Evolutionary conservation across 176 grass and related monocot species (phyloP).

Genomic region (Oryza brachyantha): DNA sequence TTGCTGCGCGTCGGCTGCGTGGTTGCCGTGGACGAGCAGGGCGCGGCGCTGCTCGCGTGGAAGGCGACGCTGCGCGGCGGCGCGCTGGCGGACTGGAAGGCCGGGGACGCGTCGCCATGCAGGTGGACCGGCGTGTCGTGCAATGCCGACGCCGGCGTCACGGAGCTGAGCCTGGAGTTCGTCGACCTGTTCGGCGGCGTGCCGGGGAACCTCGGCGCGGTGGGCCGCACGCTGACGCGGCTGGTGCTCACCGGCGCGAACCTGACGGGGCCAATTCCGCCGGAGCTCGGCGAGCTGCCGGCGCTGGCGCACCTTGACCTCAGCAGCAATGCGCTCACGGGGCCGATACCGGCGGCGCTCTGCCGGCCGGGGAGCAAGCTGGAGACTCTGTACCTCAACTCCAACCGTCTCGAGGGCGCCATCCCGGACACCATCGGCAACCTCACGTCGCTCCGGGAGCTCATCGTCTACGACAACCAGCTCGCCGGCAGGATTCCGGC

Average conservation of each 20-base stretch:
- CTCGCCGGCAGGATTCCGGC: conserved; percentile 60
- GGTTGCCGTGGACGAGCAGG: conserved; percentile 54
- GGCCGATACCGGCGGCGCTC: conserved; percentile 43
- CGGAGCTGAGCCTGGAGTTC: conserved; percentile 53
- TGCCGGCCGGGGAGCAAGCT: conserved; percentile 63
- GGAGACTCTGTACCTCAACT: conserved; percentile 50
- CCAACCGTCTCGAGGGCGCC: conserved; percentile 61
- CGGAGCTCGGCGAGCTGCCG: conserved; percentile 42
- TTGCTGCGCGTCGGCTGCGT: conserved; percentile 20
- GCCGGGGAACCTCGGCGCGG: conserved; percentile 44
- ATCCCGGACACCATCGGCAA: conserved; percentile 61
- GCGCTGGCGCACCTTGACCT: conserved; percentile 58
- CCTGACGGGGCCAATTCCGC: conserved; percentile 60
- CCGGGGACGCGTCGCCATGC: conserved; percentile 48
- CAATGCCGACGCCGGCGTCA: conserved; percentile 40
- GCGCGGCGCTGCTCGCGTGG: conserved; percentile 64
- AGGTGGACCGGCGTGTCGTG: conserved; percentile 68
- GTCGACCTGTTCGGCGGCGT: conserved; percentile 54
- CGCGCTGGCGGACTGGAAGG: conserved; percentile 50
- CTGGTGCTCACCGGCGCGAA: conserved; percentile 63
- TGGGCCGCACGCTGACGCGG: conserved; percentile 45
- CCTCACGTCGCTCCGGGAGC: conserved; percentile 45
- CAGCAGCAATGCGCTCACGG: conserved; percentile 66
- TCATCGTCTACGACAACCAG: conserved; percentile 80
- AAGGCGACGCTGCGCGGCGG: conserved; percentile 41